A percentile compares a stretch with the other conserved stretches of the same genome.
phyloP scores from a whole-genome alignment of 2,329 filamentous ascomycete species.

The Diatrype stigma region DNA sequence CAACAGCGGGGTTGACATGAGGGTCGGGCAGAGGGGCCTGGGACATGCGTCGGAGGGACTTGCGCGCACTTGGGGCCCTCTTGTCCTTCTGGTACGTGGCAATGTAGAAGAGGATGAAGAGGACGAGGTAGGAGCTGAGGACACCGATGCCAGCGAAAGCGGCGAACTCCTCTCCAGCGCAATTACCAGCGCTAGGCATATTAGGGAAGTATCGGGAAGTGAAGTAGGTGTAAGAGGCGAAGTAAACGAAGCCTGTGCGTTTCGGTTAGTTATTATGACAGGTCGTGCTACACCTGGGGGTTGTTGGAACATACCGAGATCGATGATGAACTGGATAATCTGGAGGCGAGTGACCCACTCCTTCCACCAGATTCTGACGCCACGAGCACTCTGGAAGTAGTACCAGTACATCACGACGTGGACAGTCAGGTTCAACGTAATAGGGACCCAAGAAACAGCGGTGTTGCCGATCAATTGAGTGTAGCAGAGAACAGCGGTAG shows the following conservation, averaged over 20 bases:
- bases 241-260: constrained; percentile 84
- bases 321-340: constrained; percentile 95
- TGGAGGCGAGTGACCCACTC: constrained; percentile 98
- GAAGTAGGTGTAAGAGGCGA: constrained; percentile 99
- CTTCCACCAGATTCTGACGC: constrained; percentile 98
- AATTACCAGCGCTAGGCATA: constrained; percentile 79
- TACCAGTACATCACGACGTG: constrained; percentile 99
- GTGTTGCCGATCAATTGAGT: constrained; percentile 92
- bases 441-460: constrained; percentile 90
- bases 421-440: constrained; percentile 85
- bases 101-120: constrained; percentile 99
- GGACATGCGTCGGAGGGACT: constrained; percentile 64
- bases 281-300: not conserved
- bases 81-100: constrained; percentile 89
- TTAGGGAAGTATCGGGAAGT: constrained; percentile 81
- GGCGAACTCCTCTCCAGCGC: constrained; percentile 94
- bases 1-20: constrained; percentile 64
- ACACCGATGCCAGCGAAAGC: constrained; percentile 90
- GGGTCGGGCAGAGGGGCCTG: constrained; percentile 74
- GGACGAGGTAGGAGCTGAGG: constrained; percentile 88
- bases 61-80: constrained; percentile 76
- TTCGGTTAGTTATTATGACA: constrained; percentile 10
- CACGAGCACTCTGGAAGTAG: constrained; percentile 98
- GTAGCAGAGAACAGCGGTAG: constrained; percentile 95
- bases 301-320: constrained; percentile 72